Base-by-base conservation (phyloP, 169 alveolate genomes). In the Sarcocystis neurona region DNA sequence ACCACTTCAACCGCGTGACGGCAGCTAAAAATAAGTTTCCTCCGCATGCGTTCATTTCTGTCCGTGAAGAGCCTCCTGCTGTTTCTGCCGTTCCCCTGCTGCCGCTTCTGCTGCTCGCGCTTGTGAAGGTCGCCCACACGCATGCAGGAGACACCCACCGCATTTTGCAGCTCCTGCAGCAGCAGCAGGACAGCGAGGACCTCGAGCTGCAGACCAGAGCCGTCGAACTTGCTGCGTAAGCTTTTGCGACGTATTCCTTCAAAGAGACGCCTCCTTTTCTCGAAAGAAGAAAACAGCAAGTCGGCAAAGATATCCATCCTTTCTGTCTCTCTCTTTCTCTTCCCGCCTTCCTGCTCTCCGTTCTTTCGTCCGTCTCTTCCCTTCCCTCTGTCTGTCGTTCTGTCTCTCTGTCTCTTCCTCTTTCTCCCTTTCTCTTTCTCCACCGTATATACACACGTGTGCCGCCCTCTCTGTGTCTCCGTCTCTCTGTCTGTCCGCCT, bases 151-250 rank as follows among this genome's bases (percentile, higher is more conserved):
- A 63, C 1, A 4, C 75, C 2, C 44, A 37, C 10, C 75, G 46
- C 39, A 41, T 63, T 1, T 43, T 63, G 8, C 34, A 63, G 75
- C 44, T 63, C 44, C 75, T 63, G 39, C 75, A 63, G 43, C 44
- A 63, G 12, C 75, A 30, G 46, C 75, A 63, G 18, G 75, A 63
- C 75, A 63, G 75, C 75, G 1, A 41, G 32, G 75, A 63, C 75
- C n/a, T 63, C 37, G 75, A 63, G 75, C 12, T 63, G 75, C 75
- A 63, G n/a, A 63, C 75, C 20, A 15, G 75, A 2, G 75, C 75
- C 43, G 75, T 63, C 75, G 75, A 63, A n/a, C 43, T 63, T 18
- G 10, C 75, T 63, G 75, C 75, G 75, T 63, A 63, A n/a, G 75
- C 32, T 10, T 18, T 43, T n/a, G 75, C 27, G n/a, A n/a, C 39